Conservation (phyloP, 1,284 basidiomycete genomes). For the Phylloporus sp. region DNA sequence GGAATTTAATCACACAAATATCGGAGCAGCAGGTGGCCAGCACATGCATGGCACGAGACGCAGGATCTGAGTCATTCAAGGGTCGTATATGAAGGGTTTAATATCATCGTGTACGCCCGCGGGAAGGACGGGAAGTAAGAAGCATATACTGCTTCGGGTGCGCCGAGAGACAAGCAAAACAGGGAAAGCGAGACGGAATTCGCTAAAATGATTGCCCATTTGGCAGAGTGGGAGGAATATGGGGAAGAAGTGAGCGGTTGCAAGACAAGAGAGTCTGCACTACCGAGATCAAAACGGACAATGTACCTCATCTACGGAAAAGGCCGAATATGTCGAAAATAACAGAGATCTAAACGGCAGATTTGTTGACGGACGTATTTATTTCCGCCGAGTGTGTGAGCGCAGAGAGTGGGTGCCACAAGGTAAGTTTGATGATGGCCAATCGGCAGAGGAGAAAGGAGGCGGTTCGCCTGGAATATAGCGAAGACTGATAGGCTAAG, state of each 20-base stretch:
- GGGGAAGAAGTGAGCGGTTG: conserved; percentile 26
- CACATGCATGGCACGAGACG: conserved; percentile 27
- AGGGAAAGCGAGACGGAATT: not conserved
- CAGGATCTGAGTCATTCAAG: conserved; percentile 31
- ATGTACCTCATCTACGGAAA: conserved; percentile 44
- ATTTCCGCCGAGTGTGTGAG: conserved; percentile 44
- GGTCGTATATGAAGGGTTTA: conserved; percentile 31
- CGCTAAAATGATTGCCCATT: conserved; percentile 19
- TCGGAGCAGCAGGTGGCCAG: conserved; percentile 16
- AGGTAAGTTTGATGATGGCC: conserved; percentile 28
- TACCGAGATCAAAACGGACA: conserved; percentile 38
- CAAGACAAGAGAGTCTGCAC: conserved; percentile 24
- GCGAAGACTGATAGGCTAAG: conserved; percentile 49
- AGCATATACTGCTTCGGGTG: not conserved
- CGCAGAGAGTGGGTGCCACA: conserved; percentile 39
- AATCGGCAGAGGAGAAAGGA: conserved; percentile 44
- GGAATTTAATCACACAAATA: conserved; percentile 29
- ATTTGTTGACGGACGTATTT: conserved; percentile 30
- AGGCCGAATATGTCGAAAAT: conserved; percentile 32
- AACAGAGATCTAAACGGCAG: conserved; percentile 34
- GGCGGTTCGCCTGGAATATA: conserved; percentile 45
- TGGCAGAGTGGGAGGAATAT: conserved; percentile 11
- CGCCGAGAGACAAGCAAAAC: not conserved
- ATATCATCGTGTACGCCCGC: conserved; percentile 22
- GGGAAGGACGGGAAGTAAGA: conserved; percentile 2